Evolutionary conservation across 768 basidiomycete species (phyloP).

Genomic region (Lenzites betulinus): DNA sequence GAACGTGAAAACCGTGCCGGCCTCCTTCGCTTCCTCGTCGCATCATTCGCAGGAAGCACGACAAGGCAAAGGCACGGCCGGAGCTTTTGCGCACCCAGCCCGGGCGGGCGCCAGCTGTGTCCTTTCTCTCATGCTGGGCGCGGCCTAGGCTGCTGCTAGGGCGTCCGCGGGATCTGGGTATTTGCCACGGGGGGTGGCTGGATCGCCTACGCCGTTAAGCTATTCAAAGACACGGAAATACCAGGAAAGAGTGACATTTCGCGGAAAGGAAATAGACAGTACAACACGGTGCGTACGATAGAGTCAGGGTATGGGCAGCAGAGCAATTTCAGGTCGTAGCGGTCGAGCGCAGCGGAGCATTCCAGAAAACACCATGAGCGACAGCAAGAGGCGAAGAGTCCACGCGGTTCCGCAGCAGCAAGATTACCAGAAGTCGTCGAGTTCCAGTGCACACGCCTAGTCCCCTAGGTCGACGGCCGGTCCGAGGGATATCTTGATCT

Average conservation of each 20-base stretch:
- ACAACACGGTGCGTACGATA: not conserved
- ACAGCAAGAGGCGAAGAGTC: not conserved
- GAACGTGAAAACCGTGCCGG: no score
- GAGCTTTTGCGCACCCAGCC: not conserved
- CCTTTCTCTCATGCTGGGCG: not conserved
- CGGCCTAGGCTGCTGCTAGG: not conserved
- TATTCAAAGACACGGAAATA: not conserved
- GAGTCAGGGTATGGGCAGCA: not conserved
- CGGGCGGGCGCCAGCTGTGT: not conserved
- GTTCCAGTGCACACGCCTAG: constrained; percentile 32
- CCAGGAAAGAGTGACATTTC: not conserved
- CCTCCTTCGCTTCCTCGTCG: not conserved
- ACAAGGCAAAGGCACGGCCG: not conserved
- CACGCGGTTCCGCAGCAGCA: constrained; percentile 6
- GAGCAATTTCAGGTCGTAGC: not conserved
- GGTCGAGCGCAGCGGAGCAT: not conserved
- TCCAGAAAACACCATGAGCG: not conserved
- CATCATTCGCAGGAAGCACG: not conserved
- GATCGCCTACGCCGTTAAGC: not conserved
- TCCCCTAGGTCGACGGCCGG: constrained; percentile 75
- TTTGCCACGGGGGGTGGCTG: no score
- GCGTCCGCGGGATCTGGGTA: not conserved
- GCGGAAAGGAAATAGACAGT: not conserved
- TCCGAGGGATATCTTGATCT: constrained; percentile 71
- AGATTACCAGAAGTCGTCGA: not conserved